Evolutionary conservation across 2,329 filamentous ascomycete genomes (phyloP), one percentile per base, ranked within the genome.

Genomic region (Elsinoe fawcettii): DNA sequence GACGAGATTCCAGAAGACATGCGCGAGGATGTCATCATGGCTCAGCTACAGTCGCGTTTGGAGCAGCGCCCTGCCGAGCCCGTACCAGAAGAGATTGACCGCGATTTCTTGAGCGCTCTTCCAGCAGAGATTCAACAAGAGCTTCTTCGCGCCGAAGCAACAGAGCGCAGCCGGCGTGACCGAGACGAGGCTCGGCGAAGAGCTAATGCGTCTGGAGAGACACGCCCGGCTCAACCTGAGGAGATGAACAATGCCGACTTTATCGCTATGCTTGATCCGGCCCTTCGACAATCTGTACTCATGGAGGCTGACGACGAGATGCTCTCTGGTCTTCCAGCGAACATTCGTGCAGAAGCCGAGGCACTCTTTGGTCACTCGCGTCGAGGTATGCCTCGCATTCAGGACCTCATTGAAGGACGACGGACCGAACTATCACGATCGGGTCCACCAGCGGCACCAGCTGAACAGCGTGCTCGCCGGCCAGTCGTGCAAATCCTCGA

Each of bases 1-100:
- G 89, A 93, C 59, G 95, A 92, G n/a, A 76, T 99, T n/a, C 93
- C 93, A 0, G 93, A 99, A 65, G 95, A 99, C 60, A 85, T 97
- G 67, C 82, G 93, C 46, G 92, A 97, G 70, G 93, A 99, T 69
- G 93, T 99, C 51, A 88, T 99, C 62, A 90, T 95, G 70, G 85
- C 91, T 61, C 90, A 95, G 59, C 82, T 96, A 7, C 54, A 61
- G 90, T 88, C 55, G 85, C 89, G 62, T 83, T 32, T 53, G 8
- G 49, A 53, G n/a, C 49, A 53, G 18, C 49, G 32, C 8, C 20
- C 49, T 34, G 16, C 39, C 20, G 41, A 23, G 81, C 83, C 16
- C 87, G 83, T 2, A 23, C 54, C 54, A 16, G 54, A 56, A 27
- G 89, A 92, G 65, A 92, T 95, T 60, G 92, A 90, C 71, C 87